phyloP scores from a whole-genome alignment of 1,139 yeast species.

The Yamadazyma taylorii region DNA sequence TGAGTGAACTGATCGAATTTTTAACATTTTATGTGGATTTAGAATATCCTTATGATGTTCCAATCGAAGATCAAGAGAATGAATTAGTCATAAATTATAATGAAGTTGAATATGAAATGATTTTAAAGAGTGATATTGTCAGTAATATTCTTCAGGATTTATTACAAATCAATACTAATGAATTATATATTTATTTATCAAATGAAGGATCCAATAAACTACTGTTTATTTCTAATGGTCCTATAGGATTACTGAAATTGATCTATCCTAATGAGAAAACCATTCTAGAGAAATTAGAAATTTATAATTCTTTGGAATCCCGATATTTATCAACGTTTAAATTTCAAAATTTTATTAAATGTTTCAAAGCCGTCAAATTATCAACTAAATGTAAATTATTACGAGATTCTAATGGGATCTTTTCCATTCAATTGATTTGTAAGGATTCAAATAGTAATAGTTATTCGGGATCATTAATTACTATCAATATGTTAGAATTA shows the following conservation, averaged over 20 bases:
- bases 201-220: constrained; percentile 32
- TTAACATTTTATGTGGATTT: constrained; percentile 54
- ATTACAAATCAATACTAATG: constrained; percentile 61
- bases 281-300: constrained; percentile 50
- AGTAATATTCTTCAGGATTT: constrained; percentile 67
- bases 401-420: constrained; percentile 56
- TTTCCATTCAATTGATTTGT: constrained; percentile 47
- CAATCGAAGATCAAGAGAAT: constrained; percentile 22
- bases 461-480: constrained; percentile 62
- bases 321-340: constrained; percentile 33
- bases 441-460: constrained; percentile 28
- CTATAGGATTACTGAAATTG: constrained; percentile 68
- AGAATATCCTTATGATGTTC: constrained; percentile 33
- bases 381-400: constrained; percentile 61
- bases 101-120: constrained; percentile 59
- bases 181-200: constrained; percentile 51
- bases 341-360: constrained; percentile 52
- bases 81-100: constrained; percentile 44
- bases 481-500: constrained; percentile 57
- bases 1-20: constrained; percentile 73
- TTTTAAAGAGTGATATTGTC: constrained; percentile 64
- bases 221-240: constrained; percentile 63
- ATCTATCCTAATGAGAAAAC: constrained; percentile 65
- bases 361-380: constrained; percentile 53
- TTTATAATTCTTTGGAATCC: constrained; percentile 16